These are phyloP conservation scores for Puccinia brachypodii DNA, from an alignment of 1,284 basidiomycete species.

Conservation along the genomic window DNA sequence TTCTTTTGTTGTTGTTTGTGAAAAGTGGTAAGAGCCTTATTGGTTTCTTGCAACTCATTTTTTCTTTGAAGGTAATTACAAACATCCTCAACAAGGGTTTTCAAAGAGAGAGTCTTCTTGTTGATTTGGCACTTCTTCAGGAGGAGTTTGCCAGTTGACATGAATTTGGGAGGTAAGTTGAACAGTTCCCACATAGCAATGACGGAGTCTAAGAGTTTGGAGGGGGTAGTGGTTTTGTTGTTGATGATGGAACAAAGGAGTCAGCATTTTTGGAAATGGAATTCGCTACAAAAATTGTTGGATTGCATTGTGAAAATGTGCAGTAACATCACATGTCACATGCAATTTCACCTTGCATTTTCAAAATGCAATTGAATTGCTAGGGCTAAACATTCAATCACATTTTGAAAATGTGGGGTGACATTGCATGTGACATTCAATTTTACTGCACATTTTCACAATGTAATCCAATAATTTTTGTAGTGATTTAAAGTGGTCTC, in stretches of 20 bases:
- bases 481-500: too few species aligned
- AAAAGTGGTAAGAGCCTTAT: too few species aligned
- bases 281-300: not conserved
- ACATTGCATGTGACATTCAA: too few species aligned
- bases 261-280: not conserved
- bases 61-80: constrained; percentile 5
- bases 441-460: too few species aligned
- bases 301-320: too few species aligned
- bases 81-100: not conserved
- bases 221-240: not conserved
- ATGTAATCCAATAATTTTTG: too few species aligned
- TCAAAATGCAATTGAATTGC: too few species aligned
- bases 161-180: not conserved
- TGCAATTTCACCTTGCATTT: too few species aligned
- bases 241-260: not conserved
- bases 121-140: not conserved
- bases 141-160: not conserved
- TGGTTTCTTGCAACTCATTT: not conserved
- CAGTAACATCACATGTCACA: too few species aligned
- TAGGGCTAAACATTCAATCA: too few species aligned
- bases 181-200: not conserved
- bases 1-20: too few species aligned
- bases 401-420: too few species aligned
- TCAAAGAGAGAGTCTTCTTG: not conserved
- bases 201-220: not conserved